Conservation (phyloP, 805 yeast genomes). For the Wickerhamiella dianesei region DNA sequence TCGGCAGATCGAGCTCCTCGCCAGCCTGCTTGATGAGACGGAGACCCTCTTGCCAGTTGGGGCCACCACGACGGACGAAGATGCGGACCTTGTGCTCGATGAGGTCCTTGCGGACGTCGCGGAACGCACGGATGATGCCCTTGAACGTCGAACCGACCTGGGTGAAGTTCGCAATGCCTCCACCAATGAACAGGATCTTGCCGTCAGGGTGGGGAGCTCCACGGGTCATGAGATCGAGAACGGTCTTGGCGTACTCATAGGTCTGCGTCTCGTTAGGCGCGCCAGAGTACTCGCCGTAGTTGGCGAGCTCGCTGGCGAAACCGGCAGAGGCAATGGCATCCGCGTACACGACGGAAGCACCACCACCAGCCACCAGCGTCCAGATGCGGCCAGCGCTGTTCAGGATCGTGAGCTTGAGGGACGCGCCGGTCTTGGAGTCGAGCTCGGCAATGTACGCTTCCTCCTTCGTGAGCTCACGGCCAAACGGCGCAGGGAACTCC, state of each 20-base stretch:
- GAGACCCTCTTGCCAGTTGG: constrained; percentile 38
- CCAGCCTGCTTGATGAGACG: constrained; percentile 32
- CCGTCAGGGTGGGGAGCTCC: constrained; percentile 29
- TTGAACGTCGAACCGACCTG: constrained; percentile 36
- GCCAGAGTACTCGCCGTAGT: constrained; percentile 37
- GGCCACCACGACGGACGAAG: constrained; percentile 35
- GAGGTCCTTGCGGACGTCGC: constrained; percentile 28
- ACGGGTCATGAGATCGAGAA: constrained; percentile 33
- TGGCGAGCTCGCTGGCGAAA: constrained; percentile 32
- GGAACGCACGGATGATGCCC: constrained; percentile 37
- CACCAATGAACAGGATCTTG: constrained; percentile 34
- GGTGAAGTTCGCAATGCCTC: constrained; percentile 37
- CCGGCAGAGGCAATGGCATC: constrained; percentile 37
- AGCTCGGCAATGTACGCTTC: constrained; percentile 37
- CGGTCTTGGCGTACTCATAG: constrained; percentile 36
- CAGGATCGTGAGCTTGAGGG: constrained; percentile 32
- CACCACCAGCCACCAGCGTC: constrained; percentile 38
- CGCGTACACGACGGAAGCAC: constrained; percentile 36
- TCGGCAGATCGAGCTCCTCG: constrained; percentile 32
- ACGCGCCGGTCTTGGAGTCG: constrained; percentile 36
- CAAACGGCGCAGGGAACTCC: constrained; percentile 38
- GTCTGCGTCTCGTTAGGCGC: constrained; percentile 37
- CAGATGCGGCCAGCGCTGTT: constrained; percentile 33
- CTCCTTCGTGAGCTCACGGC: constrained; percentile 32
- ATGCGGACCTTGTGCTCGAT: constrained; percentile 30